These are phyloP conservation scores for Cyclanthera cordifolia DNA, from an alignment of 306 rosid species.

Conservation along the genomic window DNA sequence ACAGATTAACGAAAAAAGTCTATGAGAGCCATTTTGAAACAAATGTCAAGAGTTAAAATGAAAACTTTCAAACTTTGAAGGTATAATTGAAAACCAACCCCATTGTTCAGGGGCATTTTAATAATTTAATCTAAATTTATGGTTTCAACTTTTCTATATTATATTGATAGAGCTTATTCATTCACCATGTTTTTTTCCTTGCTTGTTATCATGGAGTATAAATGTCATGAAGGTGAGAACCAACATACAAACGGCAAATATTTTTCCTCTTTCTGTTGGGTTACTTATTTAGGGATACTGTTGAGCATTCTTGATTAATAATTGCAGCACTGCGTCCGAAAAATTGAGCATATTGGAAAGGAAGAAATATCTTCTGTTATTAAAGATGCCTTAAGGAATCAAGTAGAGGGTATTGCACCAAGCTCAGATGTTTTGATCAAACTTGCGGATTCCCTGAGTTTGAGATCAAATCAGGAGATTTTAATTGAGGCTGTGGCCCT, in stretches of 20 bases:
- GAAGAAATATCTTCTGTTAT: slow-evolving; percentile 47
- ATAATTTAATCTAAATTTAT: not conserved
- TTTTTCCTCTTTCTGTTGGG: not conserved
- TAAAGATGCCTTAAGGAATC: slow-evolving; percentile 54
- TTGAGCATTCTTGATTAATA: slow-evolving; percentile 5
- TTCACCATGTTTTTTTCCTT: not conserved
- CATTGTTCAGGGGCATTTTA: no score
- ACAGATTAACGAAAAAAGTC: no score
- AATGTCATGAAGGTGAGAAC: not conserved
- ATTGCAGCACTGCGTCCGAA: slow-evolving; percentile 67
- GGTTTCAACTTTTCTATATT: not conserved
- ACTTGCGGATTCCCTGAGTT: slow-evolving; percentile 57
- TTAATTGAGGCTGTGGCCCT: slow-evolving; percentile 96
- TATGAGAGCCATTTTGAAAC: no score
- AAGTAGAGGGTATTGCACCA: slow-evolving; percentile 52
- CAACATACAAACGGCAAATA: not conserved
- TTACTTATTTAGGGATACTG: not conserved
- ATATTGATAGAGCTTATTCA: not conserved
- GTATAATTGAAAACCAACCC: no score
- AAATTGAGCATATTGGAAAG: slow-evolving; percentile 57
- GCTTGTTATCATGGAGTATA: not conserved
- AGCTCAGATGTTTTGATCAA: slow-evolving; percentile 58
- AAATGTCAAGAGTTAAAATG: no score
- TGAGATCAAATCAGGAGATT: slow-evolving; percentile 73
- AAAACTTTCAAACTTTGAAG: no score